phyloP scores from a whole-genome alignment of 306 rosid genomes.

The Dryas alaskensis region DNA sequence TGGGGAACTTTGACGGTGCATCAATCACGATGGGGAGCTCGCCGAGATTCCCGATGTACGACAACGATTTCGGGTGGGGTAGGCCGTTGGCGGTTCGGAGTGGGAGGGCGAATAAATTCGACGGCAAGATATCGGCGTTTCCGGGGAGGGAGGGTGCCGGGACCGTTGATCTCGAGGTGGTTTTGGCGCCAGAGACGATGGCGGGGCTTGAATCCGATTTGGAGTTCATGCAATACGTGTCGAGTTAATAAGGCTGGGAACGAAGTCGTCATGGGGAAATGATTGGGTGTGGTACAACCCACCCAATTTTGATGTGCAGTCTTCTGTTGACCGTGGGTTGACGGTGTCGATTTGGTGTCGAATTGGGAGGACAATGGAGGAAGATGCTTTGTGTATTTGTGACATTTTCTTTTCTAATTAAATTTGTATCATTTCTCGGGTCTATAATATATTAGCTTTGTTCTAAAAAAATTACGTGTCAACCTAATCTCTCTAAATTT shows the following conservation, averaged over 20 bases:
- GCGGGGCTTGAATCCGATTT: slow-evolving; percentile 55
- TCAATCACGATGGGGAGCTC: slow-evolving; percentile 90
- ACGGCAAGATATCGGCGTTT: slow-evolving; percentile 65
- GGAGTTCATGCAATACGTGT: slow-evolving; percentile 76
- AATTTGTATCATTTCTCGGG: background rate
- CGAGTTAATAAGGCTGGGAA: slow-evolving; percentile 11
- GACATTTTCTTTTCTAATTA: background rate
- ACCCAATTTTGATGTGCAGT: background rate
- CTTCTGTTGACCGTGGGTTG: slow-evolving; percentile 3
- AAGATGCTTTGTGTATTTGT: background rate
- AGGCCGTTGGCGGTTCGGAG: slow-evolving; percentile 79
- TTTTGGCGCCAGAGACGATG: slow-evolving; percentile 76
- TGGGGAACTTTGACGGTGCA: slow-evolving; percentile 84
- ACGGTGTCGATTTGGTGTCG: background rate
- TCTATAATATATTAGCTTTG: no score
- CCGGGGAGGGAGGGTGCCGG: slow-evolving; percentile 80
- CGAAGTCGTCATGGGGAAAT: background rate
- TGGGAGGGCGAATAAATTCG: slow-evolving; percentile 61
- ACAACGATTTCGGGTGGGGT: slow-evolving; percentile 77
- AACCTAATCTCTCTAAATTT: no score
- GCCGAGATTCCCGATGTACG: slow-evolving; percentile 89
- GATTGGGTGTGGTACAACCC: background rate
- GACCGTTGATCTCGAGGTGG: slow-evolving; percentile 75
- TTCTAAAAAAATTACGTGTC: no score
- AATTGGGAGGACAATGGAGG: background rate